Conservation (phyloP, 2,329 filamentous ascomycete genomes). For the Blumeria hordei region DNA sequence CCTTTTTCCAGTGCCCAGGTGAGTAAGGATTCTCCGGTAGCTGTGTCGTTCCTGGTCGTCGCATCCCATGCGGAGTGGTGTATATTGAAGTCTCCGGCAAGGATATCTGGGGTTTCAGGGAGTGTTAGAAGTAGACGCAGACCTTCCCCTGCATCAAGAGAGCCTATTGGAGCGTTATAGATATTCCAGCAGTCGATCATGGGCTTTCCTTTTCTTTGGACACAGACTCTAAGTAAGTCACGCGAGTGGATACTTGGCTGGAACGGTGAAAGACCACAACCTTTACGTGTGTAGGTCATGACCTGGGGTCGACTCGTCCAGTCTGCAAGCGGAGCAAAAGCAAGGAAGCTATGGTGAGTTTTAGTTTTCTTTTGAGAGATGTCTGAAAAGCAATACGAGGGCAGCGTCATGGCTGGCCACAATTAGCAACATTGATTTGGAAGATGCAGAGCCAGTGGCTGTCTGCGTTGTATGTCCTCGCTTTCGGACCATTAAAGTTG, state of each 20-base stretch:
- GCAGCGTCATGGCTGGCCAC: no score
- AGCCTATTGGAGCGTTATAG: background rate
- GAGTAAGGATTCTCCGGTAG: background rate
- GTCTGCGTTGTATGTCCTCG: no score
- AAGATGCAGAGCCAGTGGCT: no score
- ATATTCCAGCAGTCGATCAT: background rate
- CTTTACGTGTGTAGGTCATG: slow-evolving; percentile 1
- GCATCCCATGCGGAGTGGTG: background rate
- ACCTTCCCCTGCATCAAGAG: background rate
- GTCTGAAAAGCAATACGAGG: background rate
- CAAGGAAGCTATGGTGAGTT: background rate
- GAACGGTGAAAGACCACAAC: background rate
- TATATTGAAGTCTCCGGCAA: background rate
- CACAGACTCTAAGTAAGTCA: background rate
- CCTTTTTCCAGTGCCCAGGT: background rate
- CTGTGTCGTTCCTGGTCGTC: background rate
- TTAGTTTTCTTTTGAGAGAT: background rate
- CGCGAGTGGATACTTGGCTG: background rate
- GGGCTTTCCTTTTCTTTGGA: background rate
- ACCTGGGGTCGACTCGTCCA: background rate
- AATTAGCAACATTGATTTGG: no score
- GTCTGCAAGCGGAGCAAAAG: background rate
- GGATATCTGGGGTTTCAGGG: background rate
- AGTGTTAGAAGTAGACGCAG: background rate
- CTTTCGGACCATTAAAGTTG: no score